A percentile compares a stretch with the other conserved stretches of the same genome.
Conservation (phyloP, 225 moss, liverwort and hornwort species). For the Marchantia paleacea region DNA sequence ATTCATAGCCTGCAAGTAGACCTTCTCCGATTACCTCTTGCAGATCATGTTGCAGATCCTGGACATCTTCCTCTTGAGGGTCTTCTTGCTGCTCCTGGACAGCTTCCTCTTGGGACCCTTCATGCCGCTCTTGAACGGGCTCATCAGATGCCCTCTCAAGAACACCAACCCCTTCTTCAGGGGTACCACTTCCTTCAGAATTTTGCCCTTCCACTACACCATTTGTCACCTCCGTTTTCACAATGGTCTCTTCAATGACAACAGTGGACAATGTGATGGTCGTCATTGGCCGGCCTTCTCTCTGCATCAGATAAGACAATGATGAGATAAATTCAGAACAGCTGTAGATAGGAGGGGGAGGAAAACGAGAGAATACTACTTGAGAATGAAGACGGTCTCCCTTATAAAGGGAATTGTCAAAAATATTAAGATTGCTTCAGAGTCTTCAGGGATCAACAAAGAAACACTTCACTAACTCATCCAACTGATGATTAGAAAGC, state of each 20-base stretch:
- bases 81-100: slow-evolving; percentile 23
- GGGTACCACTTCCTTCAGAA: slow-evolving; percentile 7
- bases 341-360: no score
- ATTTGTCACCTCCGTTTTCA: slow-evolving; percentile 30
- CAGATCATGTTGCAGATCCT: slow-evolving; percentile 21
- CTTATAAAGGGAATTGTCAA: no score
- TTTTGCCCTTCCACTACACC: slow-evolving; percentile 20
- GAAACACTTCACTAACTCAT: no score
- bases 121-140: slow-evolving; percentile 25
- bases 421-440: no score
- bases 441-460: no score
- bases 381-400: no score
- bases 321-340: neutral
- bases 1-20: slow-evolving; percentile 38
- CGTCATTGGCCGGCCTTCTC: slow-evolving; percentile 1
- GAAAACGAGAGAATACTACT: no score
- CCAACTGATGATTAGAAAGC: no score
- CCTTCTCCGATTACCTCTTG: slow-evolving; percentile 23
- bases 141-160: slow-evolving; percentile 7
- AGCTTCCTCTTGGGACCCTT: slow-evolving; percentile 29
- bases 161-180: slow-evolving; percentile 1
- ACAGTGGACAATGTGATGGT: slow-evolving; percentile 18
- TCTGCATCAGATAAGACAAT: neutral
- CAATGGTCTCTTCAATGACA: slow-evolving; percentile 34
- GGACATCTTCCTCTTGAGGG: slow-evolving; percentile 23